phyloP scores from a whole-genome alignment of 2,329 filamentous ascomycete genomes.

The Ceratocystis papillata region DNA sequence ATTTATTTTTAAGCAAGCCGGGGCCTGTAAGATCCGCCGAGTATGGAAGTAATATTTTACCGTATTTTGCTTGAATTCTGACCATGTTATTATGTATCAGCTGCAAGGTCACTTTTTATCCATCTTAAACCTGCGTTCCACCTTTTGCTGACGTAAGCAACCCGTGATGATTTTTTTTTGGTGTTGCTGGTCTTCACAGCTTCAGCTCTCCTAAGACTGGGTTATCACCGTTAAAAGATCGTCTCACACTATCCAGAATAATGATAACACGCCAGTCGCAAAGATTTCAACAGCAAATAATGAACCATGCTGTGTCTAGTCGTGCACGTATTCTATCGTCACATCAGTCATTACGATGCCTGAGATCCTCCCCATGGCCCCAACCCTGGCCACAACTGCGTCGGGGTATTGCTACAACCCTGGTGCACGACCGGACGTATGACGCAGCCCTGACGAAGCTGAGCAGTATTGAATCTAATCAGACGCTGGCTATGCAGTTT shows the following conservation, averaged over 20 bases:
- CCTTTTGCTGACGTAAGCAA: conserved; percentile 22
- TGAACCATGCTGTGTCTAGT: not conserved
- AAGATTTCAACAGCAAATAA: not conserved
- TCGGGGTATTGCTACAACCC: conserved; percentile 4
- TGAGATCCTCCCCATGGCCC: not conserved
- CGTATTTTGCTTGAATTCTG: not conserved
- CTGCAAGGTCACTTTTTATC: not conserved
- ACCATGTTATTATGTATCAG: not conserved
- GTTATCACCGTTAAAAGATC: not conserved
- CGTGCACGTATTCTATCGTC: not conserved
- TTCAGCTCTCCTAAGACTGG: not conserved
- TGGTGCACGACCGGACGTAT: conserved; percentile 34
- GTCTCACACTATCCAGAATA: conserved; percentile 3
- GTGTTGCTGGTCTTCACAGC: not conserved
- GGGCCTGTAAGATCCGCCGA: too few relatives aligned
- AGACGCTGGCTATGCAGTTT: conserved; percentile 48
- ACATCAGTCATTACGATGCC: not conserved
- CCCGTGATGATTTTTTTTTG: conserved; percentile 19
- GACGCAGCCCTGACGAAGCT: conserved; percentile 63
- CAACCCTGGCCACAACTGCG: not conserved
- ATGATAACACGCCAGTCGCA: not conserved
- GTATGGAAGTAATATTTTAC: too few relatives aligned
- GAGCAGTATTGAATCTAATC: conserved; percentile 70
- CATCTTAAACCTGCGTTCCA: not conserved
- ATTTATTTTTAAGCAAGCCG: conserved; percentile 12